phyloP scores from a whole-genome alignment of 495 filamentous ascomycete genomes.

The Talaromyces nanjingensis region DNA sequence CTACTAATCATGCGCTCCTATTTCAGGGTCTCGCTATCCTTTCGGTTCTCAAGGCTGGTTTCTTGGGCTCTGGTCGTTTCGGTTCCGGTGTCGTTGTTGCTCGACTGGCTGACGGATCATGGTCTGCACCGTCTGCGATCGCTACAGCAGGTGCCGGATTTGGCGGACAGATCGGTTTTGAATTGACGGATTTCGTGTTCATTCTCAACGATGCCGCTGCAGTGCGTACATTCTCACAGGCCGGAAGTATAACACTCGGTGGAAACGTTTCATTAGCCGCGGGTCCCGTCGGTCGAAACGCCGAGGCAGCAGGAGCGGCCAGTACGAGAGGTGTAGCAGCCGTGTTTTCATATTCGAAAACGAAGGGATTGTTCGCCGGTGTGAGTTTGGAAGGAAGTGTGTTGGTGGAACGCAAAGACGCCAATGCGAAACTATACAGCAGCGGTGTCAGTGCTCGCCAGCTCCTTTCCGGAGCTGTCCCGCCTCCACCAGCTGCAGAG shows the following conservation, averaged over 20 bases:
- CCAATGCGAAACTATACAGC: constrained; percentile 93
- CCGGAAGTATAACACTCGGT: constrained; percentile 82
- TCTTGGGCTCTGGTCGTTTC: constrained; percentile 86
- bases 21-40: constrained; percentile 84
- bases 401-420: constrained; percentile 88
- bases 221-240: constrained; percentile 91
- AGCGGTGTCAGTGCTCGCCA: constrained; percentile 71
- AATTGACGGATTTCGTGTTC: constrained; percentile 98
- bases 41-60: constrained; percentile 93
- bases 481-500: constrained; percentile 72
- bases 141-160: constrained; percentile 86
- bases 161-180: constrained; percentile 95
- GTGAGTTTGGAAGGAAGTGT: constrained; percentile 89
- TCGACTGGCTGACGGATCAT: constrained; percentile 80
- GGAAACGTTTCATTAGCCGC: constrained; percentile 96
- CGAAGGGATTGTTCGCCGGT: constrained; percentile 93
- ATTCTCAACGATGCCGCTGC: constrained; percentile 91
- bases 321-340: constrained; percentile 84
- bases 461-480: constrained; percentile 70
- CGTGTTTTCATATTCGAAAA: constrained; percentile 94
- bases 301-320: constrained; percentile 91
- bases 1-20: not conserved
- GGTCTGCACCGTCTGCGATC: constrained; percentile 93
- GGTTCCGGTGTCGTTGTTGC: constrained; percentile 93
- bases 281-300: constrained; percentile 88